These are phyloP conservation scores for Agrocybe pediades DNA, from an alignment of 768 basidiomycete genomes.

Conservation along the genomic window DNA sequence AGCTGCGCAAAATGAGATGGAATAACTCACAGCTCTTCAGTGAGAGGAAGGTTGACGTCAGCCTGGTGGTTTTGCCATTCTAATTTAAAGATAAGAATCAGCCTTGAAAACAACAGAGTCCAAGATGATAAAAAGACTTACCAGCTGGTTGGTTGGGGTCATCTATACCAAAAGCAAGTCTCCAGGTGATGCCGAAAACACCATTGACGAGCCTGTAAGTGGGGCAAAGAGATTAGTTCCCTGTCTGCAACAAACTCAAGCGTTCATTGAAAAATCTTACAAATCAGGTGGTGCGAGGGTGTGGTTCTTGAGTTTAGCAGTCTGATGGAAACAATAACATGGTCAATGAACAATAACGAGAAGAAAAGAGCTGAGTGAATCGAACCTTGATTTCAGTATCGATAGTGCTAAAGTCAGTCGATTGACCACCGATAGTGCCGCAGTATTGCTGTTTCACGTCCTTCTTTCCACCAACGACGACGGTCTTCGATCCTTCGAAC, in stretches of 20 bases:
- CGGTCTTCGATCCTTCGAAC: conserved; percentile 53
- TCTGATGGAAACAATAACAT: conserved; percentile 30
- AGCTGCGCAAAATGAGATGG: neutral
- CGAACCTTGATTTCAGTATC: conserved; percentile 60
- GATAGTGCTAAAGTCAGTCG: conserved; percentile 56
- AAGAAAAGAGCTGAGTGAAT: neutral
- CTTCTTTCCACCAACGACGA: conserved; percentile 54
- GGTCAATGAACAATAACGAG: neutral
- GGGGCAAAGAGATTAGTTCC: neutral
- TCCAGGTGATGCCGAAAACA: conserved; percentile 61
- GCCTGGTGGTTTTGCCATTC: conserved; percentile 65
- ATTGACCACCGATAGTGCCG: conserved; percentile 64
- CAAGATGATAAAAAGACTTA: conserved; percentile 20
- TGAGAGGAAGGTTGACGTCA: conserved; percentile 53
- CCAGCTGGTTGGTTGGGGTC: conserved; percentile 58
- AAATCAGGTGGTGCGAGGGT: conserved; percentile 61
- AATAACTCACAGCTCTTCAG: conserved; percentile 43
- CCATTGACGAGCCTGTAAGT: conserved; percentile 49
- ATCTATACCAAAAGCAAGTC: conserved; percentile 57
- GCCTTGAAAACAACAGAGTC: neutral
- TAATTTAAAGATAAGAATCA: conserved; percentile 17
- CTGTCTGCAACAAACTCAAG: neutral
- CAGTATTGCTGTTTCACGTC: conserved; percentile 55
- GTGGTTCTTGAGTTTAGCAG: conserved; percentile 53
- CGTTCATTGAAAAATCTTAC: conserved; percentile 31